Conservation (phyloP, 2,329 filamentous ascomycete genomes). For the Ramichloridium luteum region DNA sequence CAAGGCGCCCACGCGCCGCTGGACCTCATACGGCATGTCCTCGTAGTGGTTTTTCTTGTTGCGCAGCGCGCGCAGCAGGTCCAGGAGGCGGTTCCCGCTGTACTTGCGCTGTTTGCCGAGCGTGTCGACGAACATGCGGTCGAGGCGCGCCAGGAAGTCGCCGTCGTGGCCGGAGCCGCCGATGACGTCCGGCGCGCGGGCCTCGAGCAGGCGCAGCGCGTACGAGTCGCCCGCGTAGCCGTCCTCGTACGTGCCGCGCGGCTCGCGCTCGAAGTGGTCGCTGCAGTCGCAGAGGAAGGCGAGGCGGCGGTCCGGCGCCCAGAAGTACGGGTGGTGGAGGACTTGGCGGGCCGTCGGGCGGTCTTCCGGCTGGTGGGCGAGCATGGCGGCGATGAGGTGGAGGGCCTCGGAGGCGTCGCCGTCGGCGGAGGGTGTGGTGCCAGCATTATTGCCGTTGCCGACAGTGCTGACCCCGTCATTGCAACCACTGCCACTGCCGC, state of each 20-base stretch:
- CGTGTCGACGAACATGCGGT: constrained; percentile 73
- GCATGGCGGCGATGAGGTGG: constrained; percentile 76
- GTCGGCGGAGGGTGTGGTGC: no score
- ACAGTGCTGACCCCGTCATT: no score
- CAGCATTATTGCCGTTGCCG: no score
- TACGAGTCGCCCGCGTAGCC: constrained; percentile 35
- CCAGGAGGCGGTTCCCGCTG: constrained; percentile 68
- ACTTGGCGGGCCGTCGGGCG: constrained; percentile 66
- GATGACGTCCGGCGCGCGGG: constrained; percentile 34
- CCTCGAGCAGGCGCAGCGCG: constrained; percentile 49
- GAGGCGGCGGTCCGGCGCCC: constrained; percentile 77
- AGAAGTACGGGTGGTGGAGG: constrained; percentile 93
- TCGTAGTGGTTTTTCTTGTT: constrained; percentile 99
- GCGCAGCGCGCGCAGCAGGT: constrained; percentile 73
- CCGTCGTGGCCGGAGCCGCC: constrained; percentile 23
- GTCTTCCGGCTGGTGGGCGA: constrained; percentile 50
- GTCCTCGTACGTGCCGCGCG: constrained; percentile 45
- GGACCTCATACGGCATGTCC: constrained; percentile 77
- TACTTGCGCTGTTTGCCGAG: constrained; percentile 94
- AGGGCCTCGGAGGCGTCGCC: constrained; percentile 78
- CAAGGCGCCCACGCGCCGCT: constrained; percentile 56
- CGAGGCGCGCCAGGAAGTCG: constrained; percentile 68
- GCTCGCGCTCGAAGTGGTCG: constrained; percentile 90
- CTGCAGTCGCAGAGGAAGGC: constrained; percentile 92
- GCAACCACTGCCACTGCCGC: no score